Percentiles rank a stretch among this genome's conserved stretches.
phyloP scores from a whole-genome alignment of 495 filamentous ascomycete genomes.

The Penicillium bialowiezense region DNA sequence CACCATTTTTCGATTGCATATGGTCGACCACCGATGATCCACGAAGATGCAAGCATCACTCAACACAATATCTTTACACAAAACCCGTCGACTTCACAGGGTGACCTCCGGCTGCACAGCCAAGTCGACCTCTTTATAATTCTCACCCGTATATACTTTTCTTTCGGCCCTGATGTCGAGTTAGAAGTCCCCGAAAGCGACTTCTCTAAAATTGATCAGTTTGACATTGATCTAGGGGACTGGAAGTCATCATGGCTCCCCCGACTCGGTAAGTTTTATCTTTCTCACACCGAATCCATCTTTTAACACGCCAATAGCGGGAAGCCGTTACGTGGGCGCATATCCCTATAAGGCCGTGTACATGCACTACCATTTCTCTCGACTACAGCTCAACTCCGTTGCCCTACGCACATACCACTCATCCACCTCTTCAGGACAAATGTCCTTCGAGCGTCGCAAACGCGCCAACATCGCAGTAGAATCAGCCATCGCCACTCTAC shows the following conservation, averaged over 20 bases:
- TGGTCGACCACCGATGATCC: constrained; percentile 52
- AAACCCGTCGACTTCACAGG: constrained; percentile 41
- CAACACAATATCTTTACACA: constrained; percentile 51
- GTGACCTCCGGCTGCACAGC: constrained; percentile 51
- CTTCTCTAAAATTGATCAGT: constrained; percentile 42
- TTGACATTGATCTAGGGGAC: constrained; percentile 40
- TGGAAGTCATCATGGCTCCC: constrained; percentile 51
- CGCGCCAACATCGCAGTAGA: constrained; percentile 53
- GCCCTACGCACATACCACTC: constrained; percentile 54
- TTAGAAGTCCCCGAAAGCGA: constrained; percentile 48
- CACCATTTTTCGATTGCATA: constrained; percentile 57
- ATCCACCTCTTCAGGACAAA: constrained; percentile 42
- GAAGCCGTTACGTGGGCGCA: constrained; percentile 49
- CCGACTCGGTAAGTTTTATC: constrained; percentile 37
- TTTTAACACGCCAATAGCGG: constrained; percentile 23
- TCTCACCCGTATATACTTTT: constrained; percentile 54
- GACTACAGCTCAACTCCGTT: constrained; percentile 56
- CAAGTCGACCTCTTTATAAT: constrained; percentile 60
- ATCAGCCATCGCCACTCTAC: constrained; percentile 49
- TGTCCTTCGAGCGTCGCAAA: constrained; percentile 52
- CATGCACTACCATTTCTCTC: constrained; percentile 54
- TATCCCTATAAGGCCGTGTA: constrained; percentile 53
- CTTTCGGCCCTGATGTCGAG: constrained; percentile 57
- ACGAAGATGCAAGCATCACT: constrained; percentile 51
- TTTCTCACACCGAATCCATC: too few species aligned